Evolutionary conservation across 805 yeast genomes (phyloP), one percentile per base, ranked within the genome.

Genomic region (Ogataea haglerorum): DNA sequence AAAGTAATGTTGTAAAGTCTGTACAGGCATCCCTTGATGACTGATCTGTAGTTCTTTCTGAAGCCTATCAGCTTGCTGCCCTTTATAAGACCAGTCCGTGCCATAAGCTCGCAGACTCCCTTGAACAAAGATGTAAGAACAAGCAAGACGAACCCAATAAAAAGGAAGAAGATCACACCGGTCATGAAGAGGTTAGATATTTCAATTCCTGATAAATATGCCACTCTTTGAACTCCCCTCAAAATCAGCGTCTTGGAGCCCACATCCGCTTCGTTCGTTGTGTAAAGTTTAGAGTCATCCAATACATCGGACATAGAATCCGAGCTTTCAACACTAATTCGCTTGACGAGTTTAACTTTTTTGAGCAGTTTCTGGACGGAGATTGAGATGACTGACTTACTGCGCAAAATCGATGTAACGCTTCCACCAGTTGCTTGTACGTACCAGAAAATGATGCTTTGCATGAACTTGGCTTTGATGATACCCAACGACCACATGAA

Each of bases 401-500:
- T 80, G 6, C 75, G 66, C 30, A 91, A 64, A 26, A 88, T 77
- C 30, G 85, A 85, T 4, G 96, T 82, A 1, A 95, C 80, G 0
- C 73, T 60, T 42, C 99, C 99, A 27, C 96, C 96, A 1, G 99
- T 93, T 6, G 96, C 70, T 66, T 91, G 96, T 38, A 91, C 82
- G 62, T 91, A 91, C 99, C 99, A 91, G 60, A 82, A 77, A 49
- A 93, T 83, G 47, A 88, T 85, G 30, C 70, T 62, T 62, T 90
- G 96, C 78, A 91, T 83, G 56, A 89, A 86, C 10, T 65, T 63
- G 6, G 80, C 78, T 39, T 75, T 74, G 53, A 93, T 85, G 49
- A 91, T 82, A 34, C 99, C 99, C 76, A 91, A 76, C 2, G 97
- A 81, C 98, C 98, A 91, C 64, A 79, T 81, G 70, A 93, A 93